Conservation (phyloP, 164 flowering plant genomes). For the Tinospora cordifolia region DNA sequence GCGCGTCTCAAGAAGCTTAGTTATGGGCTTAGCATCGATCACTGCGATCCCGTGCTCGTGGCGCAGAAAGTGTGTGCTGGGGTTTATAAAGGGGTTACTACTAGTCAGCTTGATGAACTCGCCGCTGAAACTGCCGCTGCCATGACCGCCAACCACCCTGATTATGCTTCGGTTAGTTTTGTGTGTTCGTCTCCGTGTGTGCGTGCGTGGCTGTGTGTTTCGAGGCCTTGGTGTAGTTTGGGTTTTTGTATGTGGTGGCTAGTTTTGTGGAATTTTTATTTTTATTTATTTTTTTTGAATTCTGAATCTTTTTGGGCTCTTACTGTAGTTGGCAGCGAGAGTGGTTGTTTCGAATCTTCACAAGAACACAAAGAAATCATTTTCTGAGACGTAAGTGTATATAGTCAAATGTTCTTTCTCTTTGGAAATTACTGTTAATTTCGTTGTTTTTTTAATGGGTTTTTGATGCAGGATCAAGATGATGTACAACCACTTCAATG, state of each 20-base stretch:
- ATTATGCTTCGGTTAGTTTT: constrained; percentile 78
- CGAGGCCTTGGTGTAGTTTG: constrained; percentile 6
- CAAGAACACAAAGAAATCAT: constrained; percentile 86
- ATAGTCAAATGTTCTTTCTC: neutral
- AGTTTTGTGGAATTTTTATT: too few species aligned
- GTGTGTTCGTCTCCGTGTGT: neutral
- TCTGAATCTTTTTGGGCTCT: neutral
- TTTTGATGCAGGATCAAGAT: constrained; percentile 53
- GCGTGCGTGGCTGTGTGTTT: neutral
- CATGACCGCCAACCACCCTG: constrained; percentile 94
- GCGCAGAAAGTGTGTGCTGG: constrained; percentile 98
- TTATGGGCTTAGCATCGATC: constrained; percentile 82
- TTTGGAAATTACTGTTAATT: too few species aligned
- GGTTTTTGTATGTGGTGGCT: neutral
- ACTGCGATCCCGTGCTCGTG: constrained; percentile 93
- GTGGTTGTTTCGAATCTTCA: constrained; percentile 95
- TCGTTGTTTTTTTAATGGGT: neutral
- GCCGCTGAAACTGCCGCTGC: constrained; percentile 98
- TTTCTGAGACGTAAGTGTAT: constrained; percentile 87
- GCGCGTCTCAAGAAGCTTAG: constrained; percentile 97
- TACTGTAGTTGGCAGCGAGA: constrained; percentile 80
- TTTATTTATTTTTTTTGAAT: neutral
- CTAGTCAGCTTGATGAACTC: constrained; percentile 91
- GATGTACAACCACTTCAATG: constrained; percentile 71
- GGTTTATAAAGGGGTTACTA: constrained; percentile 93